Evolutionary conservation across 805 yeast species (phyloP).

Genomic region (Candida schatavii): DNA sequence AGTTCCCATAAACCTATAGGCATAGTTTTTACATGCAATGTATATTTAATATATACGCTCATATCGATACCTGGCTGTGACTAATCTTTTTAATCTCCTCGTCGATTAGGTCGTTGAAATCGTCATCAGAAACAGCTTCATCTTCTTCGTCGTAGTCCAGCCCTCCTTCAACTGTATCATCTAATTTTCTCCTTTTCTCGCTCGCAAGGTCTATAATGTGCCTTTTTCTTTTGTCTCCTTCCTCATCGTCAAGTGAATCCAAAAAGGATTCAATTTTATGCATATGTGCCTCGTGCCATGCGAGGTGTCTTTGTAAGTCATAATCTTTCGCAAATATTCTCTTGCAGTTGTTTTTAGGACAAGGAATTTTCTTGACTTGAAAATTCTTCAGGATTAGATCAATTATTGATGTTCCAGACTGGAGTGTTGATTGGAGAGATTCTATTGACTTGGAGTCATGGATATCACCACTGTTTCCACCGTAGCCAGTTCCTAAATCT

Average conservation of each 20-base stretch:
- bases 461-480: slow-evolving; percentile 9
- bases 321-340: slow-evolving; percentile 50
- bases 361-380: slow-evolving; percentile 32
- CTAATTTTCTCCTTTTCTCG: not conserved
- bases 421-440: slow-evolving; percentile 12
- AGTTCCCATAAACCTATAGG: no score
- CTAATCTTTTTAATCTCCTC: slow-evolving; percentile 15
- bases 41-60: not conserved
- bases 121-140: no score
- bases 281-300: slow-evolving; percentile 47
- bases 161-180: not conserved
- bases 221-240: slow-evolving; percentile 2
- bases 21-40: not conserved
- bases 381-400: slow-evolving; percentile 38
- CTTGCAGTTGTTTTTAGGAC: slow-evolving; percentile 51
- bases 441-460: slow-evolving; percentile 19
- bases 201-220: slow-evolving; percentile 3
- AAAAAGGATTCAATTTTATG: slow-evolving; percentile 28
- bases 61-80: slow-evolving; percentile 1
- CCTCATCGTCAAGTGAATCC: slow-evolving; percentile 19
- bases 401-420: slow-evolving; percentile 25
- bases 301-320: slow-evolving; percentile 49
- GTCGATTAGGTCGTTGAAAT: slow-evolving; percentile 22
- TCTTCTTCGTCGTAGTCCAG: slow-evolving; percentile 13
- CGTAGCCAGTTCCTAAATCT: not conserved